phyloP scores from a whole-genome alignment of 2,329 filamentous ascomycete species.

The Cryphonectria parasitica region DNA sequence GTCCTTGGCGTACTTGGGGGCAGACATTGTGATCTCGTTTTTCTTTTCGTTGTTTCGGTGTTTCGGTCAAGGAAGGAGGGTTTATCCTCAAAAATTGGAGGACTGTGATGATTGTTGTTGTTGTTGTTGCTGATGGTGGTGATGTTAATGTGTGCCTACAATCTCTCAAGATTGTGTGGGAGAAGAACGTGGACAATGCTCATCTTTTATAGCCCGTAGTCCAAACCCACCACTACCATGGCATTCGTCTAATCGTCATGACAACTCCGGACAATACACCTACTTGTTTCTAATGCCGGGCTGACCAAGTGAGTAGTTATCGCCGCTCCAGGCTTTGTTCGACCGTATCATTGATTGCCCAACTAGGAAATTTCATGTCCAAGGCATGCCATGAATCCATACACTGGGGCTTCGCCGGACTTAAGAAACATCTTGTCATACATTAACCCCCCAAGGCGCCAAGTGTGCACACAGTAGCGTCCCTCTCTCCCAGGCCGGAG shows the following conservation, averaged over 20 bases:
- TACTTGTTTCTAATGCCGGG: neutral
- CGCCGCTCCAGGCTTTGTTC: neutral
- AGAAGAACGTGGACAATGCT: neutral
- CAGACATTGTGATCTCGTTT: slow-evolving; percentile 16
- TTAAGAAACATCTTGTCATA: neutral
- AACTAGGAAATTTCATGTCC: neutral
- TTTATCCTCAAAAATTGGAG: neutral
- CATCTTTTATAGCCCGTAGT: neutral
- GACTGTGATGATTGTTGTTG: neutral
- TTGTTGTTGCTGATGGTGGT: no score
- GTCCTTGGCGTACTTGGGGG: slow-evolving; percentile 29
- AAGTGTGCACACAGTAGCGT: neutral
- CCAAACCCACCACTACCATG: neutral
- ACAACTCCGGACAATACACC: neutral
- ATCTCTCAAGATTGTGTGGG: no score
- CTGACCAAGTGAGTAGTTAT: neutral
- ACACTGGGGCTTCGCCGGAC: neutral
- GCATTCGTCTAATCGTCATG: neutral
- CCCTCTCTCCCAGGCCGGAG: neutral
- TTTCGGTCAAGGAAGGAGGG: neutral
- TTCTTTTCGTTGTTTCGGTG: neutral
- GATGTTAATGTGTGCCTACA: no score
- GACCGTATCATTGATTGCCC: neutral
- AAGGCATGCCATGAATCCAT: neutral
- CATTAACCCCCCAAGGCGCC: no score